These are phyloP conservation scores for Wickerhamomyces hampshirensis DNA, from an alignment of 805 yeast species.

Conservation along the genomic window DNA sequence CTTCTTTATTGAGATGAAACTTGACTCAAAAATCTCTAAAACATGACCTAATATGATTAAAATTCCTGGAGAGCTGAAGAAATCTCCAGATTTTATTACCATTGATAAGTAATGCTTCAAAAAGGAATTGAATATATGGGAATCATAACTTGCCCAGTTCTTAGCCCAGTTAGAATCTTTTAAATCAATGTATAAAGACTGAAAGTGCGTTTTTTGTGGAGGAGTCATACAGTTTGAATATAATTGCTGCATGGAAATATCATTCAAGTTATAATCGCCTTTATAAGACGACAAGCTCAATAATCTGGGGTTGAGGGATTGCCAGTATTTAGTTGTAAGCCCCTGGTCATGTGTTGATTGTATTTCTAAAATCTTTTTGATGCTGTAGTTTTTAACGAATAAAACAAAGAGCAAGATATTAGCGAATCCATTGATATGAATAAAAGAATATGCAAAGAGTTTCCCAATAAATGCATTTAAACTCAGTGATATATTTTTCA, in stretches of 20 bases:
- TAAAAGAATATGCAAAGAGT: conserved; percentile 51
- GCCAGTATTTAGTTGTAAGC: too few species aligned
- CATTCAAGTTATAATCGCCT: conserved; percentile 15
- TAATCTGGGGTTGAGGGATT: conserved; percentile 12
- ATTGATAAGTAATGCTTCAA: conserved; percentile 48
- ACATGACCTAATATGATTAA: conserved; percentile 20
- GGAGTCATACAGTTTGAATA: conserved; percentile 35
- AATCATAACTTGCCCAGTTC: conserved; percentile 53
- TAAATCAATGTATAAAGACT: conserved; percentile 36
- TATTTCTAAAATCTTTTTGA: conserved; percentile 25
- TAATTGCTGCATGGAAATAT: conserved; percentile 25
- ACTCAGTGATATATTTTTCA: conserved; percentile 15
- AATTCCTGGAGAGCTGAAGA: conserved; percentile 19
- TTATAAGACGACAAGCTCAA: conserved; percentile 13
- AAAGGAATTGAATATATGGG: conserved; percentile 57
- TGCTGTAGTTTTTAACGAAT: conserved; percentile 45
- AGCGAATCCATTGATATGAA: conserved; percentile 43
- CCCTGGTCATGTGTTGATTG: too few species aligned
- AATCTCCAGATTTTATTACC: conserved; percentile 5
- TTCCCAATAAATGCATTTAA: conserved; percentile 51
- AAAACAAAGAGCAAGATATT: conserved; percentile 50
- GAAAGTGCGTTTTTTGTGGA: conserved; percentile 30
- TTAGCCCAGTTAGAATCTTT: conserved; percentile 54
- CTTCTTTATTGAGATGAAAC: conserved; percentile 15
- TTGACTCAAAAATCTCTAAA: conserved; percentile 19